Evolutionary conservation across 805 yeast species (phyloP), one percentile per base, ranked within the genome.

Genomic region (Danielozyma ontarioensis): DNA sequence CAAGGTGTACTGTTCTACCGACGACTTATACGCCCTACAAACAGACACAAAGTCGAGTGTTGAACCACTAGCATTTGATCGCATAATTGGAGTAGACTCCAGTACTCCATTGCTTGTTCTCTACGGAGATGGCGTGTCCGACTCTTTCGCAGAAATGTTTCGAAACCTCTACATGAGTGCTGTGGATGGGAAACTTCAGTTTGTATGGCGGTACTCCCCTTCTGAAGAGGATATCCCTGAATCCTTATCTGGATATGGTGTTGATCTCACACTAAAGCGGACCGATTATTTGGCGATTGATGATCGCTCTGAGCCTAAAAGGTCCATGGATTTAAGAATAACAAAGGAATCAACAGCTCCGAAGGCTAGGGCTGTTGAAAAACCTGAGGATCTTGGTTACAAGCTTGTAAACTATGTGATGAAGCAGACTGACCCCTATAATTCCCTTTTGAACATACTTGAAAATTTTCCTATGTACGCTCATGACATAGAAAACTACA

Each of bases 1-100:
- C 31, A 64, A 66, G 17, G 53, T 69, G 2, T 81, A 80, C 48
- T 79, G 88, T 46, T 74, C 80, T 7, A 62, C 80, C 3, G 84
- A 76, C 35, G 95, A 83, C 36, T 71, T 87, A 1, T 93, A 76
- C 54, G 95, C 96, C 3, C 64, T 93, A 36, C 80, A 82, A 52
- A 74, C 86, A 0, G 63, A 64, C 17, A 59, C 62, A n/a, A 45
- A 51, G 4, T 33, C 47, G 2, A 42, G 41, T 4, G 48, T 55
- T 1, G 28, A 44, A 4, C 18, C 59, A 12, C 28, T 59, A 3
- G 64, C 76, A 0, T 71, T 74, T 39, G 97, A 90, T 48, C 66
- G 87, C 36, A 61, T 82, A 0, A 65, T 85, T 30, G 94, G 94
- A 0, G 50, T 57, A 2, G 69, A 72, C 15, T 30, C 31, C 1